A percentile compares a stretch with the other conserved stretches of the same genome.
These are phyloP conservation scores for Chaetomiaceae sp. DNA, from an alignment of 2,329 filamentous ascomycete genomes.

Conservation along the genomic window DNA sequence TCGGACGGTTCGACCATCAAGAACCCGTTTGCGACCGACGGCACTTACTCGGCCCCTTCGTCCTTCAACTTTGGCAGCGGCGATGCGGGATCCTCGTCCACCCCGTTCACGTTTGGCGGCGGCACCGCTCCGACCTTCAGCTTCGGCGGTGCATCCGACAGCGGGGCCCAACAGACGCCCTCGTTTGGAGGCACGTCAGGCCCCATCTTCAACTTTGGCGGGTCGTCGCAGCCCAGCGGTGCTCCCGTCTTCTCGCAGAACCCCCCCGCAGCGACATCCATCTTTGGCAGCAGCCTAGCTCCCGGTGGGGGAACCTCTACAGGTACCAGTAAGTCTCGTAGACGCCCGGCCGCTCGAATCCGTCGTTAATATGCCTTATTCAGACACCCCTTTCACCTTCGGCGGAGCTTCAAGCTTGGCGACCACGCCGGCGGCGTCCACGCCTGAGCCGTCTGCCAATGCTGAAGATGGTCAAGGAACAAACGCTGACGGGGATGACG, in stretches of 20 bases:
- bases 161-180: conserved; percentile 15
- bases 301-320: conserved; percentile 36
- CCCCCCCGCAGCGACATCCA: conserved; percentile 28
- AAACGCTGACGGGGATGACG: conserved; percentile 51
- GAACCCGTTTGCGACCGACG: conserved; percentile 36
- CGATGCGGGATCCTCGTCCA: conserved; percentile 22
- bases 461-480: conserved; percentile 42
- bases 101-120: conserved; percentile 27
- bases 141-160: conserved; percentile 34
- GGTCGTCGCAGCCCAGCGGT: conserved; percentile 27
- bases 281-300: conserved; percentile 32
- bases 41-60: conserved; percentile 25
- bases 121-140: conserved; percentile 34
- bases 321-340: conserved; percentile 40
- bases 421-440: conserved; percentile 55
- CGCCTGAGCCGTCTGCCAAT: conserved; percentile 51
- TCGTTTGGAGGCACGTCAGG: conserved; percentile 16
- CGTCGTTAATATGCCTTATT: conserved; percentile 19
- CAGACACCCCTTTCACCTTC: conserved; percentile 54
- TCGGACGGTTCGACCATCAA: conserved; percentile 33
- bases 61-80: conserved; percentile 41
- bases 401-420: conserved; percentile 58
- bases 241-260: conserved; percentile 26
- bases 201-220: conserved; percentile 36
- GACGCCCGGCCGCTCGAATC: background rate